Base-by-base conservation (phyloP, 257 asterid species). In the Gardenia jasminoides region DNA sequence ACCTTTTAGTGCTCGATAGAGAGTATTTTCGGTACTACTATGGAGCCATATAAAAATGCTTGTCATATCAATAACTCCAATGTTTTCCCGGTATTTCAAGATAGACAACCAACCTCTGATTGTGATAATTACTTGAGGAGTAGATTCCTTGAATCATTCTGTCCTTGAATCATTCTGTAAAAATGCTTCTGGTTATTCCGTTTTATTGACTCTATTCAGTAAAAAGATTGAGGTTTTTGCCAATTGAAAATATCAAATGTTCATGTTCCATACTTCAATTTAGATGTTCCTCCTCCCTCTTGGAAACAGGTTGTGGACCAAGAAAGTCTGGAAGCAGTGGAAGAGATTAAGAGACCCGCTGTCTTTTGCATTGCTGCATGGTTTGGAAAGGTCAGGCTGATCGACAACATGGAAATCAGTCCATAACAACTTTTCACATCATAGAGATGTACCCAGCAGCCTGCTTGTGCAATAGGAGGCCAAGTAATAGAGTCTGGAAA, bases 331-430 rank as follows among this genome's bases (percentile, higher is more conserved):
- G 91, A 87, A 79, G 67, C 80, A 1, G 50, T 87, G 74, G 85
- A 89, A 84, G 93, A 86, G 85, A 89, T 94, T 33, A 86, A 78
- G 79, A 80, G 84, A 8, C 89, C 93, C 33, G 98, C 88, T 43
- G 96, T 92, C 54, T 86, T 91, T 58, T 94, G 99, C 68, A 72
- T 94, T 70, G 99, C 99, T 70, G 98, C 94, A 12, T 91, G 89
- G 96, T 94, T 94, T 46, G 97, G 98, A 77, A 87, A 80, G 66
- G 97, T 93, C 64, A 87, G 99, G 84, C 92, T 94, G 79, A 36
- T 93, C 46, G 99, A 93, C 89, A 94, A 94, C 89, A 79, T 94
- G 83, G 99, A 94, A 83, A 87, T 94, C 75, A 58, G 58, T 31
- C 83, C 87, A 17, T 85, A 80, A 80, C 39, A 67, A 50, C 7